Evolutionary conservation across 768 basidiomycete species (phyloP), one percentile per base, ranked within the genome.

Genomic region (Dacryopinax primogenitus): DNA sequence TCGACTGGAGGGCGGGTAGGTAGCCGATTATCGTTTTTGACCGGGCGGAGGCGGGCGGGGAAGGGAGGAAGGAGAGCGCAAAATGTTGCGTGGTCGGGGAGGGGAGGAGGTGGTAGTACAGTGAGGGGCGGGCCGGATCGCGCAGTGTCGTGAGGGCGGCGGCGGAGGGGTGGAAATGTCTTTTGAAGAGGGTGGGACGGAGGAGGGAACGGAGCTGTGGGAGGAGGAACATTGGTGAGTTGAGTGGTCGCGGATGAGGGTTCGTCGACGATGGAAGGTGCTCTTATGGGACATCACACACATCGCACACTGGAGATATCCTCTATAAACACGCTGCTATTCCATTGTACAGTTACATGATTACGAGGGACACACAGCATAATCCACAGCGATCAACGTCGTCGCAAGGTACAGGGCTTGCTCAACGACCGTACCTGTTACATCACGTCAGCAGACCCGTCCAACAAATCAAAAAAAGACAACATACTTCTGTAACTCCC

Each of bases 401-500:
- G 36, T 12, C 13, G 21, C 32, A 26, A 35, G 21, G 23, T 32
- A 33, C 18, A 63, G 62, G 3, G 4, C 30, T 15, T 11, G 37
- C 37, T 41, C 37, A 63, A 36, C 62, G 62, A 35, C 62, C 62
- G 32, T 63, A 63, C 62, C 62, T 63, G 11, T 33, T 15, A 3
- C 3, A 3, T 34, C 62, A 18, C 7, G 7, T 35, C 6, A 35
- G 11, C 62, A 62, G 23, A 28, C 18, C 11, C 26, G 21, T 6
- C 26, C 26, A 58, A 32, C 37, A 11, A 45, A 30, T 26, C 41
- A 63, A 33, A 26, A 35, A 34, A 13, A 35, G 30, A 23, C 13
- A 37, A 80, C 88, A 69, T 76, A 93, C 91, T 93, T 94, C 77
- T 96, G 92, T 73, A 96, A 76, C 73, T 96, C 92, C 92, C 92